Conservation (phyloP, 352 stramenopile species). For the Phytopythium kandeliae region DNA sequence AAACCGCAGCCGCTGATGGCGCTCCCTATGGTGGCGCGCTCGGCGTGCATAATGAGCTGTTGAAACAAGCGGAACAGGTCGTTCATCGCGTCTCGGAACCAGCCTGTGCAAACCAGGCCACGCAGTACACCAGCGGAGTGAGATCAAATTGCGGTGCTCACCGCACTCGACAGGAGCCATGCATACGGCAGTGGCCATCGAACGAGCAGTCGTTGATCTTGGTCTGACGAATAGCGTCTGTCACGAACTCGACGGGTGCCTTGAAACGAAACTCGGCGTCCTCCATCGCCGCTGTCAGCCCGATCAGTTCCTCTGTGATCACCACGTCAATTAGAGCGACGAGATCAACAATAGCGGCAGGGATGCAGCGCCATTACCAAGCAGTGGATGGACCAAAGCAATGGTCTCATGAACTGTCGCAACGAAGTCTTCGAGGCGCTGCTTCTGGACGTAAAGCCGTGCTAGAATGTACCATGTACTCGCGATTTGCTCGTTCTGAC, state of each 20-base stretch:
- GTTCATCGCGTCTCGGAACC: conserved; percentile 39
- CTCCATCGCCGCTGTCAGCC: conserved; percentile 42
- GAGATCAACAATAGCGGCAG: not conserved
- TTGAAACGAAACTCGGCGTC: conserved; percentile 56
- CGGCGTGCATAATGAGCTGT: conserved; percentile 26
- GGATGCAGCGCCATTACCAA: conserved; percentile 13
- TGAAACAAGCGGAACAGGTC: conserved; percentile 41
- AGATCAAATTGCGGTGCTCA: not conserved
- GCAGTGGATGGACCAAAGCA: conserved; percentile 21
- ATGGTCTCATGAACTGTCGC: conserved; percentile 24
- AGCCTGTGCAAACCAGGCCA: conserved; percentile 21
- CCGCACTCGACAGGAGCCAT: not conserved
- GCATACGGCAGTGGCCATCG: conserved; percentile 52
- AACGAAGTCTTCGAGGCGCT: conserved; percentile 31
- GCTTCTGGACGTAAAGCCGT: conserved; percentile 37
- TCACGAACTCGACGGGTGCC: conserved; percentile 49
- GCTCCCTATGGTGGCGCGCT: conserved; percentile 29
- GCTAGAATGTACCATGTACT: conserved; percentile 38
- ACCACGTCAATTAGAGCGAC: not conserved
- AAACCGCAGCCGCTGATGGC: conserved; percentile 15
- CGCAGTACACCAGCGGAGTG: not conserved
- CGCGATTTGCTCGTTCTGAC: conserved; percentile 41
- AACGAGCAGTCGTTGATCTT: conserved; percentile 60
- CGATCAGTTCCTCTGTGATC: conserved; percentile 20
- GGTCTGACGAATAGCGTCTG: conserved; percentile 32